Evolutionary conservation across 2,329 filamentous ascomycete species (phyloP).

Genomic region (Pyrenochaeta sp.): DNA sequence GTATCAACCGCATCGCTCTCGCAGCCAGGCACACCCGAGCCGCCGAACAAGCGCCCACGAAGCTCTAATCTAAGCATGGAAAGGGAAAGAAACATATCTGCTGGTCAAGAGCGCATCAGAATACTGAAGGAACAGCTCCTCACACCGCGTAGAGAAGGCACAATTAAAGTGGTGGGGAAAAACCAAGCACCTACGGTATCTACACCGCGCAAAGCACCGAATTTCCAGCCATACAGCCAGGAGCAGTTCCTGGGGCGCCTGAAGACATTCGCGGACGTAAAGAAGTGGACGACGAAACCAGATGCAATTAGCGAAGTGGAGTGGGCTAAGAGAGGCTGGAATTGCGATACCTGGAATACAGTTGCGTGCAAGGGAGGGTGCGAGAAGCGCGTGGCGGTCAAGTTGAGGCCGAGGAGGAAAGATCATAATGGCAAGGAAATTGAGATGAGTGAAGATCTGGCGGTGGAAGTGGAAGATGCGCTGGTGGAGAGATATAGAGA

Average conservation of each 20-base stretch:
- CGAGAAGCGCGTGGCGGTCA: constrained; percentile 82
- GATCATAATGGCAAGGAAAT: constrained; percentile 54
- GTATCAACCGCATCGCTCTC: constrained; percentile 40
- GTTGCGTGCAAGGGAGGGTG: constrained; percentile 85
- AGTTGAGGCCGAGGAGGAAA: constrained; percentile 67
- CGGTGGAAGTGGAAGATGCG: constrained; percentile 63
- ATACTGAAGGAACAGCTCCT: constrained; percentile 45
- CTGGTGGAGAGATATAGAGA: constrained; percentile 79
- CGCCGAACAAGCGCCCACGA: constrained; percentile 46
- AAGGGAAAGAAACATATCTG: constrained; percentile 36
- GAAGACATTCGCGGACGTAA: constrained; percentile 88
- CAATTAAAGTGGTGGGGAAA: constrained; percentile 43
- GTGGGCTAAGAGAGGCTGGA: constrained; percentile 95
- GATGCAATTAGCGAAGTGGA: constrained; percentile 85
- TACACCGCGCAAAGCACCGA: constrained; percentile 59
- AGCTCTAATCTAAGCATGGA: constrained; percentile 41
- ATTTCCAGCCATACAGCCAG: constrained; percentile 87
- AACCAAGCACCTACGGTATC: constrained; percentile 34
- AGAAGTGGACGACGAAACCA: constrained; percentile 93
- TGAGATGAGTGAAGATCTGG: constrained; percentile 59
- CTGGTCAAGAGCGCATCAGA: constrained; percentile 40
- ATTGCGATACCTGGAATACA: constrained; percentile 75
- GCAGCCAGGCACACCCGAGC: constrained; percentile 35
- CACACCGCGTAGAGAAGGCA: constrained; percentile 35
- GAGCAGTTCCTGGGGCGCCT: constrained; percentile 81